Conservation (phyloP, 2,329 filamentous ascomycete genomes). For the Tricladium varicosporioides region DNA sequence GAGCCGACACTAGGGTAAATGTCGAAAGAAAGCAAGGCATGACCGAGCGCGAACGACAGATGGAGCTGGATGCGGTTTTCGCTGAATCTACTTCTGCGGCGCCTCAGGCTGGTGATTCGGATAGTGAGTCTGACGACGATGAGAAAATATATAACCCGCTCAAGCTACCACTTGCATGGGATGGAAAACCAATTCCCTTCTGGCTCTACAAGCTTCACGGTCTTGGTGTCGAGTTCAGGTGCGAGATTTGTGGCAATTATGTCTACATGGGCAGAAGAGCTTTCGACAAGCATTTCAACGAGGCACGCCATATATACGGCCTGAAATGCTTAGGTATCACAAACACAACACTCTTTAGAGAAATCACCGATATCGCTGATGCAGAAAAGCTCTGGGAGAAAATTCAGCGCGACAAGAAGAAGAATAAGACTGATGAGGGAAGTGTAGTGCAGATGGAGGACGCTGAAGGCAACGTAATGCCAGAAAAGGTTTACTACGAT, state of each 20-base stretch:
- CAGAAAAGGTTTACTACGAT: slow-evolving; percentile 96
- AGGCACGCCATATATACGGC: slow-evolving; percentile 88
- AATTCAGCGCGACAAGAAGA: slow-evolving; percentile 82
- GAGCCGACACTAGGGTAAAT: slow-evolving; percentile 86
- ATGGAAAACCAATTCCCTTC: slow-evolving; percentile 97
- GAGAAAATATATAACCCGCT: slow-evolving; percentile 96
- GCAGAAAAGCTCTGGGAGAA: slow-evolving; percentile 89
- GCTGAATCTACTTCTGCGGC: slow-evolving; percentile 48
- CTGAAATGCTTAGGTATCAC: slow-evolving; percentile 92
- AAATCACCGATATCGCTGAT: slow-evolving; percentile 91
- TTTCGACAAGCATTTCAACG: slow-evolving; percentile 98
- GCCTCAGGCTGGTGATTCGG: slow-evolving; percentile 46
- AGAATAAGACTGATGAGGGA: slow-evolving; percentile 71
- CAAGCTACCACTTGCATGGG: slow-evolving; percentile 94
- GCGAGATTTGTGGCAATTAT: slow-evolving; percentile 96
- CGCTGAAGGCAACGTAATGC: slow-evolving; percentile 96
- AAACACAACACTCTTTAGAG: slow-evolving; percentile 85
- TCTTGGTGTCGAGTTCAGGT: slow-evolving; percentile 88
- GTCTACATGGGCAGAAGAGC: slow-evolving; percentile 97
- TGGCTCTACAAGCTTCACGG: slow-evolving; percentile 98
- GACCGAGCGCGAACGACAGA: slow-evolving; percentile 92
- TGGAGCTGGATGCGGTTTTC: slow-evolving; percentile 87
- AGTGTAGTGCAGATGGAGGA: slow-evolving; percentile 98
- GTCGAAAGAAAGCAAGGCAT: slow-evolving; percentile 96
- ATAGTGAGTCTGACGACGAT: slow-evolving; percentile 70